Evolutionary conservation across 108 stramenopile species (phyloP), one percentile per base, ranked within the genome.

Genomic region (Skeletonema potamos): DNA sequence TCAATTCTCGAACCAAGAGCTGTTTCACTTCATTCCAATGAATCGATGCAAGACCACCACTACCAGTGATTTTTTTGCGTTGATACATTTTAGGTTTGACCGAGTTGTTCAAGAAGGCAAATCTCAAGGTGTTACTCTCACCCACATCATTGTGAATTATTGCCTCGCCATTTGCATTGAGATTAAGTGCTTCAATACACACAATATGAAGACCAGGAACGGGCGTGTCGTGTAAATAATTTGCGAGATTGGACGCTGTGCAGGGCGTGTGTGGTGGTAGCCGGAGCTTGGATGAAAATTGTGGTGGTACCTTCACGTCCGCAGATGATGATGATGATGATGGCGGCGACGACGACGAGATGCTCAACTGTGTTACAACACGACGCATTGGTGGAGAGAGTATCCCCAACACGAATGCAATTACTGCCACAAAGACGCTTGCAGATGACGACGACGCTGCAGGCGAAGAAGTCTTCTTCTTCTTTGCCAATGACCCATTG

Each of bases 131-230:
- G 33, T 74, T 61, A 51, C 36, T 60, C 24, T 62, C n/a, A n/a
- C 56, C 46, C 11, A 78, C 24, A 27, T 30, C 39, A 24, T 61
- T 33, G n/a, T 29, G 2, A 2, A 27, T 24, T 4, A 68, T 29
- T 57, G 54, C 4, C 37, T 62, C 66, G 24, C 60, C 61, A 51
- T 66, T 54, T 5, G 22, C 39, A 37, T 64, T 68, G 27, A 74
- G 22, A 12, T 43, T 15, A 0, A 51, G 48, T 24, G 63, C 18
- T 18, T 85, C 67, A 41, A 89, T 27, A 44, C 88, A 89, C 20
- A 84, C 67, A 9, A 86, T 56, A 58, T 89, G 85, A 4, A 85
- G 54, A 1, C 88, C 88, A 22, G 54, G 46, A 13, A 84, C 74
- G 27, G 85, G 79, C n/a, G 48, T 12, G 33, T 73, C 78, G 65